Evolutionary conservation across 139 green algal genomes (phyloP), one percentile per base, ranked within the genome.

Genomic region (Haematococcus sp.): DNA sequence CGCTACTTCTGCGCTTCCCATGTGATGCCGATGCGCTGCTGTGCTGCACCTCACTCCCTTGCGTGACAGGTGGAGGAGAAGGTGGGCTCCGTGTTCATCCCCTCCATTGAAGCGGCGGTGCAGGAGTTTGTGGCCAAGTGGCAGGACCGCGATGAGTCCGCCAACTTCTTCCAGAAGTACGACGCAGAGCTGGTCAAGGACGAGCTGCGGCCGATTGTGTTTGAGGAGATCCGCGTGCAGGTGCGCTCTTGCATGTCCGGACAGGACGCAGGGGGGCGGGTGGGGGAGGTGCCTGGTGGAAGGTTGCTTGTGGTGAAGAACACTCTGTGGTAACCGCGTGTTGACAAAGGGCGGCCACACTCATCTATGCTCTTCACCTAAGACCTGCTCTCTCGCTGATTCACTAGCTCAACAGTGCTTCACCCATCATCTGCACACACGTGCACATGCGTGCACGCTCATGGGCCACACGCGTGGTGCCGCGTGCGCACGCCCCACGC

Each of bases 171-270:
- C 40, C 89, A 94, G 72, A 88, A 87, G 76, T 86, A 88, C 64
- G 80, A 86, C 58, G 23, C 70, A 0, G 90, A 92, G 77, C 85
- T 97, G 76, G 81, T 96, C 1, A 93, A 94, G 66, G 90, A 90
- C 23, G 88, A 92, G 83, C 73, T 97, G 79, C 82, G 93, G 61
- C 91, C 91, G 2, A 80, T 94, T n/a, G 93, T 98, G 43, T 94
- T 95, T 79, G 93, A 98, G 81, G 88, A 96, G 78, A 82, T 98
- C 49, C 83, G 93, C 22, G 56, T 75, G 56, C 80, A 91, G 83
- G 86, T 89, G 75, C 33, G 52, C 0, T 13, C 17, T n/a, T 49
- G 40, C 40, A 11, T 7, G 40, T 49, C 7, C 40, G 40, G 40
- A 11, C 40, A 19, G 40, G 40, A 70, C n/a, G 9, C 9, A 16